Evolutionary conservation across 306 rosid genomes (phyloP).

Genomic region (Oemleria cerasiformis): DNA sequence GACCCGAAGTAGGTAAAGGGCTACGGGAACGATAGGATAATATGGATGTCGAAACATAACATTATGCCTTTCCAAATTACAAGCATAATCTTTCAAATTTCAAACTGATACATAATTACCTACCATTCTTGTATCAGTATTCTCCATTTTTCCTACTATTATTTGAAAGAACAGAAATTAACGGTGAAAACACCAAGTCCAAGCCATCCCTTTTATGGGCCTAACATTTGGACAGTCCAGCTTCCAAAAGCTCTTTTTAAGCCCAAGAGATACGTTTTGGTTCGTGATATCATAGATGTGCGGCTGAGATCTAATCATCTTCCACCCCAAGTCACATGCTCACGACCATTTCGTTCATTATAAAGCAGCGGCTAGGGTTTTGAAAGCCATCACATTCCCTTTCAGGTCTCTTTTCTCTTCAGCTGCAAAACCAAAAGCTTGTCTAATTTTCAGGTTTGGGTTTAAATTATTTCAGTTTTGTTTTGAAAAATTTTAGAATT

Average conservation of each 20-base stretch:
- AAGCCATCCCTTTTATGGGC: too few species aligned
- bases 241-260: neutral
- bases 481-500: neutral
- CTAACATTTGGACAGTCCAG: too few species aligned
- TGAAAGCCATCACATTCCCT: neutral
- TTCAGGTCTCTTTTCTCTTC: neutral
- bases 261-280: neutral
- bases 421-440: neutral
- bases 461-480: neutral
- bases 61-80: too few species aligned
- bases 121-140: too few species aligned
- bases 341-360: neutral
- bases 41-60: too few species aligned
- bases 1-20: too few species aligned
- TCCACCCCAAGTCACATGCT: neutral
- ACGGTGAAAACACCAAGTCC: too few species aligned
- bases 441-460: neutral
- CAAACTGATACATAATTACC: too few species aligned
- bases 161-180: too few species aligned
- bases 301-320: conserved; percentile 6
- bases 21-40: too few species aligned
- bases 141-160: too few species aligned
- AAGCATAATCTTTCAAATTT: too few species aligned
- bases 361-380: neutral
- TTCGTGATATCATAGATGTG: neutral